These are phyloP conservation scores for Sungouiozyma intestinalis DNA, from an alignment of 805 yeast genomes.

Conservation along the genomic window DNA sequence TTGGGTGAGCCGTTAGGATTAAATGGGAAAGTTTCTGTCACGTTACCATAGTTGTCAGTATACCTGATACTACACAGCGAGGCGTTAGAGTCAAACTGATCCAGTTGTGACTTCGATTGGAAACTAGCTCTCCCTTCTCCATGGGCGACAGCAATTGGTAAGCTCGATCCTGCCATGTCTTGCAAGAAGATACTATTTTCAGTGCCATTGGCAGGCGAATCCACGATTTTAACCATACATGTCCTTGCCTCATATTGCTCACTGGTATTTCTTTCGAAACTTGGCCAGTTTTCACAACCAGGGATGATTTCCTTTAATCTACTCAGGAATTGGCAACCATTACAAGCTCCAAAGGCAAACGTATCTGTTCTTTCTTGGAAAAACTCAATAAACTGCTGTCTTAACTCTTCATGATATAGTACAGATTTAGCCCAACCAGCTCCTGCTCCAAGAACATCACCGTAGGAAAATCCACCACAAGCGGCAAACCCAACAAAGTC, in stretches of 20 bases:
- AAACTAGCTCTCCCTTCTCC: conserved; percentile 95
- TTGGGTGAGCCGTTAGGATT: conserved; percentile 95
- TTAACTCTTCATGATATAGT: conserved; percentile 66
- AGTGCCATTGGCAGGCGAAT: conserved; percentile 35
- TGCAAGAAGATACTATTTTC: conserved; percentile 57
- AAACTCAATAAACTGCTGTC: conserved; percentile 65
- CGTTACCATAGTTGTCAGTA: conserved; percentile 83
- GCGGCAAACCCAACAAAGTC: conserved; percentile 92
- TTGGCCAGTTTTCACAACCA: conserved; percentile 87
- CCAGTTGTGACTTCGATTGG: conserved; percentile 34
- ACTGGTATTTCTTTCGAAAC: conserved; percentile 79
- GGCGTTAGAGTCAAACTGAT: conserved; percentile 35
- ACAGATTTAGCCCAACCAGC: conserved; percentile 99
- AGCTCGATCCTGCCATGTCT: conserved; percentile 84
- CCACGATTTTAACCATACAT: conserved; percentile 71
- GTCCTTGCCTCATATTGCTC: conserved; percentile 97
- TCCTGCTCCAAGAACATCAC: conserved; percentile 98
- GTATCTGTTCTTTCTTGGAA: conserved; percentile 85
- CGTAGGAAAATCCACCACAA: conserved; percentile 98
- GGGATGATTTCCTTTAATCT: conserved; percentile 76
- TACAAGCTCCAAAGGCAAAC: conserved; percentile 96
- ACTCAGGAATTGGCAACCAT: conserved; percentile 94
- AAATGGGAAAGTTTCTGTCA: conserved; percentile 76
- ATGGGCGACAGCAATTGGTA: conserved; percentile 97
- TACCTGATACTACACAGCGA: conserved; percentile 62